phyloP scores from a whole-genome alignment of 768 basidiomycete species.

The Trametes coccinea region DNA sequence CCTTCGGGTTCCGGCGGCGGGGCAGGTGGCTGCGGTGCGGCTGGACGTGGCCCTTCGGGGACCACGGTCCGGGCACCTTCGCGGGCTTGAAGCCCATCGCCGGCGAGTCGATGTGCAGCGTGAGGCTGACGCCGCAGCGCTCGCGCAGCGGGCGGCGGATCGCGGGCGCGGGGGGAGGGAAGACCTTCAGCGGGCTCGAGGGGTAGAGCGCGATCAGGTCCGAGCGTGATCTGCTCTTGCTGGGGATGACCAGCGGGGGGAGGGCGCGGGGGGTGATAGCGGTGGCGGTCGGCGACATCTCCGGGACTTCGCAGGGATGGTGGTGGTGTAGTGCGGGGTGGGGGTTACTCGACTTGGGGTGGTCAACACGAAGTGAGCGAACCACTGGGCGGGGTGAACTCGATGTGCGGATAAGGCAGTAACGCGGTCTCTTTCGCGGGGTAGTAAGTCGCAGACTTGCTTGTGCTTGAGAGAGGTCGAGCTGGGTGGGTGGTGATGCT shows the following conservation, averaged over 20 bases:
- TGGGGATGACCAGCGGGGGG: conserved; percentile 9
- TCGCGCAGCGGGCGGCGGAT: conserved; percentile 20
- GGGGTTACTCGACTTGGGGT: neutral
- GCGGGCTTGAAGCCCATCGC: conserved; percentile 2
- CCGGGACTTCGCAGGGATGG: neutral
- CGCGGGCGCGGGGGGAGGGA: conserved; percentile 18
- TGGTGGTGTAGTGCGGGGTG: neutral
- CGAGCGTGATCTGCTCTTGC: neutral
- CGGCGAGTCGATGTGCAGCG: conserved; percentile 17
- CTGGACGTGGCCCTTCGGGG: conserved; percentile 26
- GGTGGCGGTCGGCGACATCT: neutral
- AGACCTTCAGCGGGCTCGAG: conserved; percentile 22
- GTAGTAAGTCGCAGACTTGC: conserved; percentile 18
- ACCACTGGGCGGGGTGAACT: neutral
- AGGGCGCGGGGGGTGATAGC: neutral
- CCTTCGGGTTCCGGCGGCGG: conserved; percentile 22
- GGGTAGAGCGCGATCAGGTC: conserved; percentile 18
- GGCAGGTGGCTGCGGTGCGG: conserved; percentile 29
- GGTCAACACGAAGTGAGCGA: no score
- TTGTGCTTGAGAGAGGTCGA: neutral
- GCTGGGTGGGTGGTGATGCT: neutral
- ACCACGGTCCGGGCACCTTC: conserved; percentile 15
- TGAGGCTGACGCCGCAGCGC: conserved; percentile 21
- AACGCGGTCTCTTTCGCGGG: neutral
- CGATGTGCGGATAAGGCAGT: neutral